Evolutionary conservation across 1,284 basidiomycete genomes (phyloP).

Genomic region (Ustilago nuda): DNA sequence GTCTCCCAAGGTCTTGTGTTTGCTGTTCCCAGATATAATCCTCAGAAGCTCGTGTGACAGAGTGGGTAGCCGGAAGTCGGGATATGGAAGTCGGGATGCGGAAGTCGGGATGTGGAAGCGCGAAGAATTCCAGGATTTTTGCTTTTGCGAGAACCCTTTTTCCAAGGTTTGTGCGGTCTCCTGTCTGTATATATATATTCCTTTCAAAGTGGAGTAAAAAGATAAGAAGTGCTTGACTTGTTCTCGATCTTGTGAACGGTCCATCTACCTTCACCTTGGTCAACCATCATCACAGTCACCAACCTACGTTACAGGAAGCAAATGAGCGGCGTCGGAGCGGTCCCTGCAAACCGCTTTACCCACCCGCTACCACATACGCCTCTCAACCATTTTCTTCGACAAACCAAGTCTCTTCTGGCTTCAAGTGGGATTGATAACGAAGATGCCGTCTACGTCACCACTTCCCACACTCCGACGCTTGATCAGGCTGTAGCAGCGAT

Average conservation of each 20-base stretch:
- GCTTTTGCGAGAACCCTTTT: constrained; percentile 6
- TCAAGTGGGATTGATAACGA: constrained; percentile 46
- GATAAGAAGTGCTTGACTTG: background rate
- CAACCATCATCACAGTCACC: background rate
- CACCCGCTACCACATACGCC: constrained; percentile 40
- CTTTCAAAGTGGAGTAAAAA: constrained; percentile 13
- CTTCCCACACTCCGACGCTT: constrained; percentile 21
- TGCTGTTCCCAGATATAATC: background rate
- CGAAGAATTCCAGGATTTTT: constrained; percentile 15
- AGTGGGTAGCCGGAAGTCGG: constrained; percentile 44
- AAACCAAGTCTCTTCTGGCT: constrained; percentile 41
- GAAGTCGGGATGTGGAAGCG: constrained; percentile 24
- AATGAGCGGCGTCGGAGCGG: constrained; percentile 37
- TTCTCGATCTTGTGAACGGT: background rate
- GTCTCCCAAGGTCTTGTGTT: background rate
- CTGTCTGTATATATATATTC: background rate
- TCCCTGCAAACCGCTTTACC: constrained; percentile 27
- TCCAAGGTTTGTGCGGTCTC: background rate
- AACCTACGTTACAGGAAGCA: background rate
- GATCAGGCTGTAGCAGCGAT: constrained; percentile 43
- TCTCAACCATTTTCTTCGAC: constrained; percentile 46
- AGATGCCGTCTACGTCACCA: constrained; percentile 46
- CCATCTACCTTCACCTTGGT: background rate
- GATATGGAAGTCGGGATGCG: constrained; percentile 24
- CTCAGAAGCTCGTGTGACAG: background rate